Evolutionary conservation across 306 rosid genomes (phyloP), one percentile per base, ranked within the genome.

Genomic region (Fagus crenata): DNA sequence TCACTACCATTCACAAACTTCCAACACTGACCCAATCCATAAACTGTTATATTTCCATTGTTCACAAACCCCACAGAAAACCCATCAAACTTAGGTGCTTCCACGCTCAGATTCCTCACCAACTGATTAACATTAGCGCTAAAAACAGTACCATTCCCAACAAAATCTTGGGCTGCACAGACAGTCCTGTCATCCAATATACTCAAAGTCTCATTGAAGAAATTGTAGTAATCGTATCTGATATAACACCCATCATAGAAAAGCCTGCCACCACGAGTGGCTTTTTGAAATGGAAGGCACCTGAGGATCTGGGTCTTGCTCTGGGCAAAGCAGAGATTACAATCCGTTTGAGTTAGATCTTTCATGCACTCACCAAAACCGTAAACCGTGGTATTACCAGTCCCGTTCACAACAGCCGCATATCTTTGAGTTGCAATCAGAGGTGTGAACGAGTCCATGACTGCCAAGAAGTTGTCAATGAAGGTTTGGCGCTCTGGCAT

Each of bases 11-110:
- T 88, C 5, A 88, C 90, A 63, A 75, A 53, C 42, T 82, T 77
- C 97, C 97, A 92, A 60, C 97, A 92, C 84, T 89, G 94, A 75
- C 87, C 97, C 92, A 89, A 85, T 31, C 97, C 94, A 75, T 74
- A 85, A 60, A 91, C 94, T 6, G 70, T 75, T 1, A 80, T 81
- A 69, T 89, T 88, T 49, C 53, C 69, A 17, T 42, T 28, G 5
- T 8, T 59, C 81, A 85, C 80, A 43, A 54, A 71, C 22, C 85
- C 90, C 22, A 82, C 92, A 33, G 49, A 59, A 33, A 89, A 91
- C 51, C 92, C 92, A 42, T 75, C 85, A 37, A 84, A 84, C 53
- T 49, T 84, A 0, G 86, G 84, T n/a, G 92, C 90, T 69, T 49
- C 77, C 2, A 43, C 46, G 51, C 92, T 88, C 85, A 91, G 56